These are phyloP conservation scores for Suillus variegatus DNA, from an alignment of 768 basidiomycete genomes.

Conservation along the genomic window DNA sequence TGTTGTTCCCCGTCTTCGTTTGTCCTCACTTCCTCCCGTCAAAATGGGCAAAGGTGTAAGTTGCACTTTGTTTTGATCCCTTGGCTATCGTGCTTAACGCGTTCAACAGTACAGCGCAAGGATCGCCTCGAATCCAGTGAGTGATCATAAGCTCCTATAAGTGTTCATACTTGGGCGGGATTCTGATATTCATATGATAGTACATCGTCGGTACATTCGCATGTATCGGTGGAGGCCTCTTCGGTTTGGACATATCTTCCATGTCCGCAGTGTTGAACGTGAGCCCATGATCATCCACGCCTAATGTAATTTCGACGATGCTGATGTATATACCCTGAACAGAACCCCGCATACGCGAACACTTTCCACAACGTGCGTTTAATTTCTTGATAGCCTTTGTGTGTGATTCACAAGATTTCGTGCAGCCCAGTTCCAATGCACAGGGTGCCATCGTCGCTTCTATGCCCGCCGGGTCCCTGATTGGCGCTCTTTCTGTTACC, in stretches of 20 bases:
- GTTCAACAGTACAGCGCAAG: slow-evolving; percentile 49
- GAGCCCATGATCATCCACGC: slow-evolving; percentile 15
- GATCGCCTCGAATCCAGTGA: slow-evolving; percentile 61
- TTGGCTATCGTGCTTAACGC: slow-evolving; percentile 6
- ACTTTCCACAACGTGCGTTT: slow-evolving; percentile 28
- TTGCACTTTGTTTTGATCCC: neutral
- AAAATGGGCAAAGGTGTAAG: slow-evolving; percentile 28
- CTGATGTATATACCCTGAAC: neutral
- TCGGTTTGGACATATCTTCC: slow-evolving; percentile 81
- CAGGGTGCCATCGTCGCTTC: slow-evolving; percentile 79
- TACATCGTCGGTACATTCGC: slow-evolving; percentile 80
- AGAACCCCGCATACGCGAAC: slow-evolving; percentile 29
- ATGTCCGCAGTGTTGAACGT: slow-evolving; percentile 76
- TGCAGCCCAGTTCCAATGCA: slow-evolving; percentile 48
- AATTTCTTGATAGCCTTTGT: neutral
- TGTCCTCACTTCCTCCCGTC: slow-evolving; percentile 6
- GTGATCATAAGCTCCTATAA: slow-evolving; percentile 13
- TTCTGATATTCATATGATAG: slow-evolving; percentile 34
- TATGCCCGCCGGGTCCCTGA: slow-evolving; percentile 72
- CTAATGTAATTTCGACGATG: neutral
- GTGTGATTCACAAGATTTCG: slow-evolving; percentile 7
- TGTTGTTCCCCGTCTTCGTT: slow-evolving; percentile 1
- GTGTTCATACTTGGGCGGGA: neutral
- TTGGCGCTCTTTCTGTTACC: slow-evolving; percentile 65
- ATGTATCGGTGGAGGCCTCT: slow-evolving; percentile 79